Evolutionary conservation across 441 rosid species (phyloP).

Genomic region (Erodium texanum): DNA sequence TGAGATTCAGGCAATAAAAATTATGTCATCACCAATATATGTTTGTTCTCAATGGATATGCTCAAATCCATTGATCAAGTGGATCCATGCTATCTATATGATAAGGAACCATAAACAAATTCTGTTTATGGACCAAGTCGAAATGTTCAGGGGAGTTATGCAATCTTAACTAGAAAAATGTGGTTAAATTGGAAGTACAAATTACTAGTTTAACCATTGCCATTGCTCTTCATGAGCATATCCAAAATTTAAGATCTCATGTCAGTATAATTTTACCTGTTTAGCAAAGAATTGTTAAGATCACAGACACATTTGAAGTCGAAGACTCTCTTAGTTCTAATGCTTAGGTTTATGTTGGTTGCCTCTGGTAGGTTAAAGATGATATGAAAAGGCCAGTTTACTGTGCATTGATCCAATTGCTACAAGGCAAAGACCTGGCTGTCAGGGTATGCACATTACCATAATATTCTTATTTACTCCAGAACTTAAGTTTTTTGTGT

Average conservation of each 20-base stretch:
- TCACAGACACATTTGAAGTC: not conserved
- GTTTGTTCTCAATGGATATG: not conserved
- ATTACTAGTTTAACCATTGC: not conserved
- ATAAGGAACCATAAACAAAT: not conserved
- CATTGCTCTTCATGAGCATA: not conserved
- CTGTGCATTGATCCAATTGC: conserved; percentile 74
- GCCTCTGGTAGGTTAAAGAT: conserved; percentile 63
- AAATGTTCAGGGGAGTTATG: not conserved
- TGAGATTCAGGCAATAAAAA: not conserved
- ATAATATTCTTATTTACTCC: conserved; percentile 5
- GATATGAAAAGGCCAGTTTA: conserved; percentile 85
- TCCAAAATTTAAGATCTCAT: conserved; percentile 1
- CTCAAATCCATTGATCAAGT: not conserved
- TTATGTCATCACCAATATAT: not conserved
- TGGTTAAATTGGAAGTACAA: not conserved
- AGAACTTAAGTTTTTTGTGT: not conserved
- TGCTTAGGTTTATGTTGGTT: conserved; percentile 22
- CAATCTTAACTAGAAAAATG: not conserved
- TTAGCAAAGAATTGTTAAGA: not conserved
- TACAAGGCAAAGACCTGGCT: conserved; percentile 75
- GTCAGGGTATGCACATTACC: conserved; percentile 60
- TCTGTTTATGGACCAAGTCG: not conserved
- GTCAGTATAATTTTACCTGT: not conserved
- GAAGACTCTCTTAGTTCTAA: not conserved
- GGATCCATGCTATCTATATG: not conserved